Evolutionary conservation across 257 asterid genomes (phyloP).

Genomic region (Solanum bukasovii): DNA sequence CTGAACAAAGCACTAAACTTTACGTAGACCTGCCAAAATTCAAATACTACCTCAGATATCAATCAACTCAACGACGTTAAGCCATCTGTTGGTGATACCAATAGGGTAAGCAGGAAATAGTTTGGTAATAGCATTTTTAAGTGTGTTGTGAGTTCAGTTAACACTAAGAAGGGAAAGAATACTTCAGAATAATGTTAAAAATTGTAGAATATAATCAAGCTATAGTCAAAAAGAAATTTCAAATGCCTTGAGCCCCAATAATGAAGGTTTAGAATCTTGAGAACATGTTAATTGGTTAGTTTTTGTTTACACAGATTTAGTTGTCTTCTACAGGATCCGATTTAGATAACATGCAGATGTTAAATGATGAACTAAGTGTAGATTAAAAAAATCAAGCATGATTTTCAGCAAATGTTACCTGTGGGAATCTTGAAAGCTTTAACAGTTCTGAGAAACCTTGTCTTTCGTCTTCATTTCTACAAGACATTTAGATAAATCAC

Average conservation of each 20-base stretch:
- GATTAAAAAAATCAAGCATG: neutral
- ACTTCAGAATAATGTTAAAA: neutral
- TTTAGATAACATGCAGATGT: neutral
- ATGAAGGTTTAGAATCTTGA: neutral
- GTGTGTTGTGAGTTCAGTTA: neutral
- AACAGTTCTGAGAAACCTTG: constrained; percentile 38
- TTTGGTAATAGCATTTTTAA: neutral
- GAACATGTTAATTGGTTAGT: neutral
- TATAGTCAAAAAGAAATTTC: neutral
- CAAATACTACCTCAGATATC: neutral
- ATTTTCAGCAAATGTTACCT: constrained; percentile 24
- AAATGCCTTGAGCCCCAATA: neutral
- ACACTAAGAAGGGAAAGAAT: neutral
- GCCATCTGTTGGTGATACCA: neutral
- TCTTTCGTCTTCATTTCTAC: constrained; percentile 50
- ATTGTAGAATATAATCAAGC: neutral
- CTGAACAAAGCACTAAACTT: constrained; percentile 75
- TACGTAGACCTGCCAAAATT: constrained; percentile 43
- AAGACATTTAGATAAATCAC: neutral
- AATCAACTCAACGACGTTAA: neutral
- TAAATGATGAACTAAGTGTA: neutral
- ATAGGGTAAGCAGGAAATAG: neutral
- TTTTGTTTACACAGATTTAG: neutral
- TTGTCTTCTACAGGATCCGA: neutral
- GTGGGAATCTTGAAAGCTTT: constrained; percentile 64